Percentiles rank a stretch among this genome's conserved stretches.
phyloP scores from a whole-genome alignment of 164 flowering plant genomes.

The Piper betle region DNA sequence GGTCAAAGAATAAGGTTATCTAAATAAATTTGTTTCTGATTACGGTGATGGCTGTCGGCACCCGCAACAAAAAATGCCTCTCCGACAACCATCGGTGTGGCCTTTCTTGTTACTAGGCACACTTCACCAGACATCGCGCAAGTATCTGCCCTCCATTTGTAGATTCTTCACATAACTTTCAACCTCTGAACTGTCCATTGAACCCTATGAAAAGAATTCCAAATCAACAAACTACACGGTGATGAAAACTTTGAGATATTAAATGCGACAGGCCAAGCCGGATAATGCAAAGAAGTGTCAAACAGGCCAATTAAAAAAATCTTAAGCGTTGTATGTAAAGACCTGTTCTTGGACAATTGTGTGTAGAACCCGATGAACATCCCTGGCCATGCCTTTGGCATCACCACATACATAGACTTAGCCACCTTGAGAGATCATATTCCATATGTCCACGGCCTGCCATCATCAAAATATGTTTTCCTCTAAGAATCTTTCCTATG shows the following conservation, averaged over 20 bases:
- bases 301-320: no score
- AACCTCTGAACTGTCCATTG: conserved; percentile 37
- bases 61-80: no score
- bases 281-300: not conserved
- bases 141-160: conserved; percentile 56
- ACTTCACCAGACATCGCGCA: conserved; percentile 79
- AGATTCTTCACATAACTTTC: conserved; percentile 57
- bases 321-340: no score
- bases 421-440: conserved; percentile 44
- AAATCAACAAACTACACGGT: not conserved
- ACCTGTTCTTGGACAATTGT: conserved; percentile 78
- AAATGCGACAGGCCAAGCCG: not conserved
- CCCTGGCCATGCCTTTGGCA: conserved; percentile 96
- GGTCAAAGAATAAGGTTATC: no score
- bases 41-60: no score
- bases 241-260: no score
- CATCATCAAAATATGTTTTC: conserved; percentile 1
- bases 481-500: not conserved
- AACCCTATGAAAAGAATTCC: conserved; percentile 24
- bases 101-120: no score
- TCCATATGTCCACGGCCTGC: conserved; percentile 70
- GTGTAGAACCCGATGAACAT: conserved; percentile 81
- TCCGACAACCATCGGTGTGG: no score
- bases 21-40: no score
- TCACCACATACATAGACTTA: conserved; percentile 92